Base-by-base conservation (phyloP, 495 filamentous ascomycete genomes). In the Wilcoxina mikolae region DNA sequence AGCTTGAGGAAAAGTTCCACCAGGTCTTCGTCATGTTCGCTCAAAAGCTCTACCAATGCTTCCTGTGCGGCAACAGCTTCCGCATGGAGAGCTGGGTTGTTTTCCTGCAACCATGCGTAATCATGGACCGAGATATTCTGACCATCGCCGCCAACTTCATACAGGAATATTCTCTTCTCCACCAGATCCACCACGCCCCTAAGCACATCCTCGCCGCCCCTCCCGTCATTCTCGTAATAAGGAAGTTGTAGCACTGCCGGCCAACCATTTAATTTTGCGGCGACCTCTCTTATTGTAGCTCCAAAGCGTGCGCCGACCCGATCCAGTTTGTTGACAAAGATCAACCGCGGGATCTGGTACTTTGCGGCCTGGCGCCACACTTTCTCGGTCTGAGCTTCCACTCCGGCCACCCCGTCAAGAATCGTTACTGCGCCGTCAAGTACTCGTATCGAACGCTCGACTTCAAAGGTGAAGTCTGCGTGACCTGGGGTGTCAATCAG, bases 401-500 rank as follows among this genome's bases (percentile, higher is more conserved):
- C 91, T 1, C 93, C 93, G 54, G 94, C 90, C 39, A 99, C 93
- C 5, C 87, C 87, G 58, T 99, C 93, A 18, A 99, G 76, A 58
- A 99, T 94, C 60, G 89, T 95, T 27, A 99, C 82, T 0, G 89
- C 89, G 7, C 91, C 91, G 66, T 99, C 93, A 0, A 99, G 78
- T 29, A 96, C 84, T 26, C 89, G 86, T 43, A 96, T 69, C 17
- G 90, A 95, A 15, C 93, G 81, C 57, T 95, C 76, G 15, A 99
- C 93, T 67, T 99, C 93, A 59, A 96, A 96, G 1, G 91, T 94
- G 65, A 99, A 99, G 67, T 99, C 93, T 23, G 93, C 90, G 60
- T 99, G 93, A 2, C 93, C 93, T 0, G 93, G 93, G 0, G 93
- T 99, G 68, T 99, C 93, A 44, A 99, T 96, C 1, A 99, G 72